Conservation (phyloP, 768 basidiomycete species). For the Lyophyllum atratum region DNA sequence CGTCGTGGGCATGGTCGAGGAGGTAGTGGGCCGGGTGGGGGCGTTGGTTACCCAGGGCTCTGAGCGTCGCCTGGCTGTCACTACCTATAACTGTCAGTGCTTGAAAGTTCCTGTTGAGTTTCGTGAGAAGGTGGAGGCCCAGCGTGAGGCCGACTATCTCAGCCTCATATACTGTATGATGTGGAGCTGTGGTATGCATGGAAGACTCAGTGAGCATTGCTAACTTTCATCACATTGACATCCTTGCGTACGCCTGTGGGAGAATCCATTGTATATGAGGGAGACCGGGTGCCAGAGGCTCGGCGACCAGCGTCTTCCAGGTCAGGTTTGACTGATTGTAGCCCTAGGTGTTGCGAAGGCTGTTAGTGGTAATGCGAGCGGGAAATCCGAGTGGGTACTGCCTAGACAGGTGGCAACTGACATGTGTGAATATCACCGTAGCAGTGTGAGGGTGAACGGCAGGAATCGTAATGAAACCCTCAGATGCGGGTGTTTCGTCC, state of each 20-base stretch:
- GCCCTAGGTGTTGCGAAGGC: conserved; percentile 22
- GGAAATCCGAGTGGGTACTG: not conserved
- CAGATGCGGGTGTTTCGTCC: not conserved
- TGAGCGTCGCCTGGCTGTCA: conserved; percentile 3
- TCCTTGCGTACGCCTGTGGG: conserved; percentile 37
- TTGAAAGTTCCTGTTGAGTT: not conserved
- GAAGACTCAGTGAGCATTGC: not conserved
- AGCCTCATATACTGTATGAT: conserved; percentile 9
- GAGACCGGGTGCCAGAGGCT: conserved; percentile 26
- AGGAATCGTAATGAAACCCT: conserved; percentile 1
- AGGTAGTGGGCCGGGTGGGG: conserved; percentile 9
- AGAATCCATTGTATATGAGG: conserved; percentile 37
- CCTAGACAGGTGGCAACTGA: too few species aligned
- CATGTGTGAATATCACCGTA: conserved; percentile 71
- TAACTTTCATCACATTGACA: too few species aligned
- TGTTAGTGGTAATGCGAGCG: not conserved
- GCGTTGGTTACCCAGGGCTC: conserved; percentile 1
- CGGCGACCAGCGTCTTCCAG: conserved; percentile 28
- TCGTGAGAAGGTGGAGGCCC: not conserved
- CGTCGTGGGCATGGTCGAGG: conserved; percentile 1
- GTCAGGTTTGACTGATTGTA: conserved; percentile 30
- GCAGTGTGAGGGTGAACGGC: conserved; percentile 45
- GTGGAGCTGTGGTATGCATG: not conserved
- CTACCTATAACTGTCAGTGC: not conserved
- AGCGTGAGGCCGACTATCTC: not conserved